A percentile compares a stretch with the other conserved stretches of the same genome.
phyloP scores from a whole-genome alignment of 345 rosid species.

The Syzygium oleosum region DNA sequence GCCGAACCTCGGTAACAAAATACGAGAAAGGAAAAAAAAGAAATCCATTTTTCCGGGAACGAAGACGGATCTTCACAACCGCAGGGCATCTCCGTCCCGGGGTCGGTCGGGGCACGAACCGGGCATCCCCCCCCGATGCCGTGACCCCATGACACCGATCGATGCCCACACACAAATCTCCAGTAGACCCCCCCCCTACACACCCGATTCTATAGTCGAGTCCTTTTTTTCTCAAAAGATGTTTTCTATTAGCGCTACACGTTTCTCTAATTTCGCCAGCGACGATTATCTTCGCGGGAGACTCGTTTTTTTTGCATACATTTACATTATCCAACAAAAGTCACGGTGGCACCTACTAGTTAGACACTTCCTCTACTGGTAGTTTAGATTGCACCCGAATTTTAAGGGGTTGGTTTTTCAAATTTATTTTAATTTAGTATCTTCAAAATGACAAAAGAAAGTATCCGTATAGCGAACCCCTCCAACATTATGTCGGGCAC shows the following conservation, averaged over 20 bases:
- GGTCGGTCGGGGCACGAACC: background rate
- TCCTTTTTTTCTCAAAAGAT: background rate
- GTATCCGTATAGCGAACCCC: background rate
- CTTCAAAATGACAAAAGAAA: background rate
- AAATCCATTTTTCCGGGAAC: too few relatives aligned
- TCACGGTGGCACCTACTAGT: background rate
- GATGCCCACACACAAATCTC: rapidly evolving
- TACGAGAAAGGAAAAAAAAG: background rate
- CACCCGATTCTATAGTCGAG: rapidly evolving
- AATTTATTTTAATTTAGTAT: background rate
- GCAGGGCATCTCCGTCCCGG: background rate
- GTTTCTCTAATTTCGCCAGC: rapidly evolving
- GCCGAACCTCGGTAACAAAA: background rate
- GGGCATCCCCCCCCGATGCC: too few relatives aligned
- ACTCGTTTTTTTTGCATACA: too few relatives aligned
- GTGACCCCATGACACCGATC: too few relatives aligned
- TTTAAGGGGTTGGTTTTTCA: background rate
- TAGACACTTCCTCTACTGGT: background rate
- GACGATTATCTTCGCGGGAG: background rate
- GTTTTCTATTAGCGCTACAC: rapidly evolving
- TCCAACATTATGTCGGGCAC: background rate
- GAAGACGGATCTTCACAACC: background rate
- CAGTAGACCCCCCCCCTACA: rapidly evolving
- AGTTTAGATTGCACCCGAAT: background rate
- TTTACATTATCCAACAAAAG: background rate